Percentiles rank a stretch among this genome's conserved stretches.
These are phyloP conservation scores for Sporothrix sp. DNA, from an alignment of 2,329 filamentous ascomycete genomes.

Conservation along the genomic window DNA sequence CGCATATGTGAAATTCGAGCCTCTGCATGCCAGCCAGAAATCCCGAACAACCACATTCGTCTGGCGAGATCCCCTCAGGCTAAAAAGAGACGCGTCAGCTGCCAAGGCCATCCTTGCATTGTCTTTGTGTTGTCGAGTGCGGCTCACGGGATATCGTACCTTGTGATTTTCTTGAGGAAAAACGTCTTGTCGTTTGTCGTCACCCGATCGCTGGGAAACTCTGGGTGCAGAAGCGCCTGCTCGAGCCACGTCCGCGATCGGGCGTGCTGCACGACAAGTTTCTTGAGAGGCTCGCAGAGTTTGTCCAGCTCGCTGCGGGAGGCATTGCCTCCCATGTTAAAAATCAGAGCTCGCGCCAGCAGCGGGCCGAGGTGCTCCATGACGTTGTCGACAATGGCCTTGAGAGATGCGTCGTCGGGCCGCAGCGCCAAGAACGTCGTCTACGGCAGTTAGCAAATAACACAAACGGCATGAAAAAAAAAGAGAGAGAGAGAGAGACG, in stretches of 20 bases:
- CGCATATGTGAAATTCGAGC: conserved; percentile 50
- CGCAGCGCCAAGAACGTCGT: conserved; percentile 43
- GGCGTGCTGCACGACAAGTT: conserved; percentile 48
- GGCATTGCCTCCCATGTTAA: conserved; percentile 59
- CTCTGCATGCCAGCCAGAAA: conserved; percentile 62
- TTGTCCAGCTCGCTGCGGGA: conserved; percentile 63
- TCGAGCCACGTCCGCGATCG: conserved; percentile 54
- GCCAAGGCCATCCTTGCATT: too few relatives aligned
- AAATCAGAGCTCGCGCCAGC: conserved; percentile 49
- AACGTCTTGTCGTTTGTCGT: conserved; percentile 47
- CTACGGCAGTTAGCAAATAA: conserved; percentile 25
- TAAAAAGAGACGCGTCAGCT: too few relatives aligned
- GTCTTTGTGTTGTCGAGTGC: not conserved
- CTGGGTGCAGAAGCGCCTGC: conserved; percentile 42
- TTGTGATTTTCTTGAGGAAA: conserved; percentile 58
- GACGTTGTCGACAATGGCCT: conserved; percentile 37
- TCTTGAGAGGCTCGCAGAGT: conserved; percentile 61
- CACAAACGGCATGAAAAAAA: not conserved
- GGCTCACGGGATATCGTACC: too few relatives aligned
- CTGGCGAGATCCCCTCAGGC: conserved; percentile 51
- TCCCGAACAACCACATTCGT: conserved; percentile 61
- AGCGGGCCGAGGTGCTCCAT: conserved; percentile 52
- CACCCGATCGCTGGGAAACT: conserved; percentile 52
- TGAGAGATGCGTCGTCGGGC: conserved; percentile 32
- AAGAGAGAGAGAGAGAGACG: not conserved